Percentiles rank a stretch among this genome's conserved stretches.
phyloP scores from a whole-genome alignment of 345 rosid genomes.

The Erysimum cheiranthoides region DNA sequence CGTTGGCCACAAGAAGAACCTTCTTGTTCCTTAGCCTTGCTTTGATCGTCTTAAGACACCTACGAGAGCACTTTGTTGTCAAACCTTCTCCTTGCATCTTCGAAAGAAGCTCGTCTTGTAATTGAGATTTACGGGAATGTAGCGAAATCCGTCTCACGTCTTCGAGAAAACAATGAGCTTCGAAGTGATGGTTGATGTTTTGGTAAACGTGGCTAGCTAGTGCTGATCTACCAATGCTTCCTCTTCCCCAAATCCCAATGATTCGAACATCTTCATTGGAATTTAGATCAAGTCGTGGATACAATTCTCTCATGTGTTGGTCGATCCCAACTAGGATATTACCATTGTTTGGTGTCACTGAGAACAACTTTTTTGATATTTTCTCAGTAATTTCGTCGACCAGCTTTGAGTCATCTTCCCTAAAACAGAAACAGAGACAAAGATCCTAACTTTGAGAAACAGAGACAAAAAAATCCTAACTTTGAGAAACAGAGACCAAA shows the following conservation, averaged over 20 bases:
- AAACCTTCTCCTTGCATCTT: conserved; percentile 44
- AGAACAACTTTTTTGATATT: conserved; percentile 31
- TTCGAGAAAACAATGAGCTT: conserved; percentile 45
- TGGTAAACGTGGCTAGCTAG: conserved; percentile 40
- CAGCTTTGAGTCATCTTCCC: conserved; percentile 45
- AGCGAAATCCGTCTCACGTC: conserved; percentile 31
- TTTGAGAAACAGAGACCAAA: background rate
- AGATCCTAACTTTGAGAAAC: background rate
- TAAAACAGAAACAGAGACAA: conserved; percentile 1
- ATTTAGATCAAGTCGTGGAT: conserved; percentile 24
- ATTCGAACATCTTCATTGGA: conserved; percentile 29
- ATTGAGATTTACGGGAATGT: conserved; percentile 4
- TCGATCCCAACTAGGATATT: conserved; percentile 44
- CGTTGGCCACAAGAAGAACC: conserved; percentile 43
- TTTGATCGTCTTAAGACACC: conserved; percentile 30
- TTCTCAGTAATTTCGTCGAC: conserved; percentile 34
- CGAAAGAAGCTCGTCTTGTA: conserved; percentile 37
- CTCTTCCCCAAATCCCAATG: conserved; percentile 46
- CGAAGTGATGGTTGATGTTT: conserved; percentile 30
- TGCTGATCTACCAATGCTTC: conserved; percentile 42
- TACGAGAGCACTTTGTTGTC: conserved; percentile 19
- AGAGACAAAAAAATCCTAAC: background rate
- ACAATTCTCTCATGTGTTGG: conserved; percentile 17
- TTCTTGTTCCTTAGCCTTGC: conserved; percentile 39
- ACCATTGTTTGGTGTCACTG: background rate